Base-by-base conservation (phyloP, 2,329 filamentous ascomycete species). In the Raffaelea arxii region DNA sequence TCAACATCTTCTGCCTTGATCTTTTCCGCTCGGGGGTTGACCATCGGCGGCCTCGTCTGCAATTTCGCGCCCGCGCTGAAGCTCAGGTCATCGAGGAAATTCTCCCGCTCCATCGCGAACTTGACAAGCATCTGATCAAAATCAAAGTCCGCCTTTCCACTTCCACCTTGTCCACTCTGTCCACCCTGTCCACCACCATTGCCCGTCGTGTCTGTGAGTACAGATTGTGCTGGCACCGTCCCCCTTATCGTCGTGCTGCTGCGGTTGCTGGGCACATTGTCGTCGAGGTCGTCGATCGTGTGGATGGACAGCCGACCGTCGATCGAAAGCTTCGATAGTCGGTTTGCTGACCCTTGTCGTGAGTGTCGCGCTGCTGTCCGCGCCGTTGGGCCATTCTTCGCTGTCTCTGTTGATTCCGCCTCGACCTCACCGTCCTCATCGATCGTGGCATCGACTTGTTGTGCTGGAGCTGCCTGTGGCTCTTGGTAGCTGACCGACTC, bases 91-190 rank as follows among this genome's bases (percentile, higher is more conserved):
- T 94, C 87, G 44, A 97, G 71, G 58, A 98, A 98, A 50, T 83
- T 84, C 58, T 98, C 92, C 53, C 92, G 77, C 68, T 97, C 91
- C n/a, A 83, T 84, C 40, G 92, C 89, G 63, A 98, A 98, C 67
- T 96, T 97, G 58, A 89, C 70, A 55, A 98, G 73, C 23, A 92
- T 91, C 59, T 86, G 82, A 61, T 97, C 92, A 58, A 98, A 98
- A 63, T 97, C 92, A 58, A 86, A 88, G 59, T 94, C 88, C 48
- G 65, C 67, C 51, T 75, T 65, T 27, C 69, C 55, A 32, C 55
- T 53, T 38, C 60, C 55, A 35, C 64, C 64, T 21, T 62, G 61
- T 37, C 61, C 61, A 32, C 58, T 53, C 36, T 46, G 46, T 24
- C 56, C 54, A 41, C 51, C 48, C 25, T 56, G 58, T 44, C 61